Percentiles rank a stretch among this genome's conserved stretches.
These are phyloP conservation scores for Sclerotinia sclerotiorum DNA, from an alignment of 2,329 filamentous ascomycete genomes.

Conservation along the genomic window DNA sequence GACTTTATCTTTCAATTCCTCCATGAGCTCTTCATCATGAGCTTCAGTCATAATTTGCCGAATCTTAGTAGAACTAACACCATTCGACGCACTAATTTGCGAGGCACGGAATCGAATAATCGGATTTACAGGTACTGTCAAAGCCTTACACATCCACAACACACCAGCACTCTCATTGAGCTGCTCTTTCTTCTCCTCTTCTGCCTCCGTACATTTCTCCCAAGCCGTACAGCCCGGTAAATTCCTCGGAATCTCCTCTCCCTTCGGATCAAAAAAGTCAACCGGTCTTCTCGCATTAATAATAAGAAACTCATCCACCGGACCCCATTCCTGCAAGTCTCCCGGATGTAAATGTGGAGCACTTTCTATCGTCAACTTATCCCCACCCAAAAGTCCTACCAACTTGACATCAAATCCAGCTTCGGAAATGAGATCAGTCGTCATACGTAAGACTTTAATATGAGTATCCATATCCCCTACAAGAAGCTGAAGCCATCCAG, in stretches of 20 bases:
- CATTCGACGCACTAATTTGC: neutral
- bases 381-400: slow-evolving; percentile 8
- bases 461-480: slow-evolving; percentile 1
- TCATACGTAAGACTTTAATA: neutral
- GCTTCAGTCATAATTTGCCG: slow-evolving; percentile 3
- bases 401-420: neutral
- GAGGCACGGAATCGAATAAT: neutral
- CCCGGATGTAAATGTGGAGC: neutral
- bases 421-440: slow-evolving; percentile 1
- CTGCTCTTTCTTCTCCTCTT: neutral
- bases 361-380: neutral
- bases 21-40: neutral
- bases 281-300: neutral
- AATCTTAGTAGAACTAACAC: slow-evolving; percentile 11
- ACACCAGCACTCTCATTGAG: neutral
- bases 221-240: neutral
- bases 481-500: slow-evolving; percentile 3
- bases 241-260: neutral
- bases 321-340: neutral
- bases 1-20: slow-evolving; percentile 1
- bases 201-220: neutral
- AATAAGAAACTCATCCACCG: slow-evolving; percentile 3
- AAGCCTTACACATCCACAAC: neutral
- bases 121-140: neutral
- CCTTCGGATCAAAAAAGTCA: neutral